Base-by-base conservation (phyloP, 2,329 filamentous ascomycete genomes). In the Colletotrichum tropicale region DNA sequence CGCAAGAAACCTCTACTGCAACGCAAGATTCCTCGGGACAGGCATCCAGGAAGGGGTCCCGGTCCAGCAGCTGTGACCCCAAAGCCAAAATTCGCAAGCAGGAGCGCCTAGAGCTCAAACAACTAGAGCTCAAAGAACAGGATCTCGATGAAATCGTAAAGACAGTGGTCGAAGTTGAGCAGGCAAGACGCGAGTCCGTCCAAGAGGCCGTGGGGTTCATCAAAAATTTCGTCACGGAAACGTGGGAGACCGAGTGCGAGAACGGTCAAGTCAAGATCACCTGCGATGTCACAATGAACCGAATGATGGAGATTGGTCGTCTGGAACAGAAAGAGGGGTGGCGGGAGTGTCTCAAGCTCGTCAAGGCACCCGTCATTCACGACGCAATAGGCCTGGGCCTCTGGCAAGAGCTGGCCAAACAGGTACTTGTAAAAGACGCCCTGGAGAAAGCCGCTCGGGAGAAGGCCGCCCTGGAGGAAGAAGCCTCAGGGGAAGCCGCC, bases 341-440 rank as follows among this genome's bases (percentile, higher is more conserved):
- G 4, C 48, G 26, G 18, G 36, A 66, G n/a, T 76, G 71, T 34
- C 65, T 65, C 5, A 62, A 62, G 48, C 74, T 76, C 26, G 7
- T 76, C 71, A 70, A 26, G 9, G 74, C 71, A 8, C 74, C 74
- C 4, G 65, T 76, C 7, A 74, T 76, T 32, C 74, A 76, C 71
- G 74, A 76, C 18, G 71, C 48, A 4, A 70, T 76, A 2, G 74
- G 48, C 2, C 21, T 52, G 16, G 61, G 58, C 8, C 66, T 76
- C 28, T 75, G 65, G 71, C 21, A 21, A 10, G 48, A 70, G 48
- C 52, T 76, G 16, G 21, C 56, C 18, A 21, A 48, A 7, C 21
- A 34, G 6, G 16, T 30, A 6, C 8, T 26, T 12, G 3, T 6
- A 2, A 15, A 28, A 5, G 34, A 65, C 8, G n/a, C 16, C 8